Conservation (phyloP, 805 yeast species). For the Pichia eremophila region DNA sequence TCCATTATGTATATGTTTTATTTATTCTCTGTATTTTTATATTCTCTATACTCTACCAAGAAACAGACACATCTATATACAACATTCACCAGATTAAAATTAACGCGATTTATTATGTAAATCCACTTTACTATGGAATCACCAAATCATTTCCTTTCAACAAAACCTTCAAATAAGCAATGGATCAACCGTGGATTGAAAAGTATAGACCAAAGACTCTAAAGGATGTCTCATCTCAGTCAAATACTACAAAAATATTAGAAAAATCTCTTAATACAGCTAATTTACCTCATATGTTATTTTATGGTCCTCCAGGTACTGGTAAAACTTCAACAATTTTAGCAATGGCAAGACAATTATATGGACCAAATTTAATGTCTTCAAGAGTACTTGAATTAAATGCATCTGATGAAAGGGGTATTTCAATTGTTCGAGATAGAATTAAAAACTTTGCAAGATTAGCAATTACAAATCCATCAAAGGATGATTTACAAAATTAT, state of each 20-base stretch:
- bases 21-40: background rate
- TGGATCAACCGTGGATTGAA: constrained; percentile 74
- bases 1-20: constrained; percentile 3
- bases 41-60: background rate
- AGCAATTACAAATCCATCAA: constrained; percentile 70
- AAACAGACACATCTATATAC: too few relatives aligned
- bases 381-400: constrained; percentile 72
- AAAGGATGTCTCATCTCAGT: constrained; percentile 87
- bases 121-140: too few relatives aligned
- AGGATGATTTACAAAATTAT: constrained; percentile 58
- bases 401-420: constrained; percentile 90
- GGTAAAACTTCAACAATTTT: constrained; percentile 86
- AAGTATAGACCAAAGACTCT: constrained; percentile 85
- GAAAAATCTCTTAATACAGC: constrained; percentile 70
- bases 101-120: too few relatives aligned
- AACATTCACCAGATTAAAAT: too few relatives aligned
- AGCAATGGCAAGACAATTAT: constrained; percentile 72
- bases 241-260: constrained; percentile 75
- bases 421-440: constrained; percentile 76
- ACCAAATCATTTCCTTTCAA: too few relatives aligned
- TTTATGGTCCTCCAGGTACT: constrained; percentile 92
- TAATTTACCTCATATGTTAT: constrained; percentile 84
- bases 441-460: constrained; percentile 81
- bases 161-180: background rate
- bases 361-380: constrained; percentile 62